A percentile compares a stretch with the other conserved stretches of the same genome.
Conservation (phyloP, 2,329 filamentous ascomycete genomes). For the Ophiostoma ulmi region DNA sequence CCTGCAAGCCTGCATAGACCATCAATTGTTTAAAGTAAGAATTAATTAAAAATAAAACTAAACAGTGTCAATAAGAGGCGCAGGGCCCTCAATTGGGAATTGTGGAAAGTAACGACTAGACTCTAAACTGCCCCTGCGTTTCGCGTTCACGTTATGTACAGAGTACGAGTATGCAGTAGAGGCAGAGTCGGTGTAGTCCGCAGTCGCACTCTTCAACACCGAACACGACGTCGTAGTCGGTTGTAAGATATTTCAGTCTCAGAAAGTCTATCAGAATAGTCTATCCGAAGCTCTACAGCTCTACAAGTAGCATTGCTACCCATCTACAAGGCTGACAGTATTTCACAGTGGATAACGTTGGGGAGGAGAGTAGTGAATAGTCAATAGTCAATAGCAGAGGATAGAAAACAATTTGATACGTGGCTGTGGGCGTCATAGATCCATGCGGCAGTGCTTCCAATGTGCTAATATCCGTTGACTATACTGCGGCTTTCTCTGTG, state of each 20-base stretch:
- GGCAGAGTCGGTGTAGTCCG: not conserved
- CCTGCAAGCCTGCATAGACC: not conserved
- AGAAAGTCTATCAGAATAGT: no score
- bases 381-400: not conserved
- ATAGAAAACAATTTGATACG: not conserved
- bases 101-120: not conserved
- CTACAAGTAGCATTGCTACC: not conserved
- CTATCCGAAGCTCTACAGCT: no score
- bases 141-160: not conserved
- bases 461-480: not conserved
- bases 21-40: no score
- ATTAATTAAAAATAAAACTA: not conserved
- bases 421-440: not conserved
- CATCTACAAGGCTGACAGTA: slow-evolving; percentile 3
- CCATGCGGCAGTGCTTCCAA: not conserved
- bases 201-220: not conserved
- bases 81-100: not conserved
- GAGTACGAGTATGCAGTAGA: no score
- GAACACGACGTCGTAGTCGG: slow-evolving; percentile 11
- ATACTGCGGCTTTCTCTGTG: not conserved
- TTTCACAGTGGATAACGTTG: not conserved
- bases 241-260: not conserved
- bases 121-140: not conserved
- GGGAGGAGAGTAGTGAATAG: not conserved
- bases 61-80: not conserved